Evolutionary conservation across 305 asterid genomes (phyloP).

Genomic region (Andrographis paniculata): DNA sequence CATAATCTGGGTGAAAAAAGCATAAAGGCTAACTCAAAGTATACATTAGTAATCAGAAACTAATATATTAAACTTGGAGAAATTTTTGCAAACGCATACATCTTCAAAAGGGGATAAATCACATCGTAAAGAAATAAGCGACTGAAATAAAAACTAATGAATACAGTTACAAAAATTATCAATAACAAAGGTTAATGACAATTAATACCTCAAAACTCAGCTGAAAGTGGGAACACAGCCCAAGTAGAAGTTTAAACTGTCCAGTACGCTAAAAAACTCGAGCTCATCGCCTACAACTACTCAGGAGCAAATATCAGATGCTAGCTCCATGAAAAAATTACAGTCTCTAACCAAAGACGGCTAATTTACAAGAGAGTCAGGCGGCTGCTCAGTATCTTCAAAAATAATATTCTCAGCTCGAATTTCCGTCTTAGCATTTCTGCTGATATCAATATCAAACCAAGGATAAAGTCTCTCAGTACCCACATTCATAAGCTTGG

Average conservation of each 20-base stretch:
- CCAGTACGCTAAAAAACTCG: background rate
- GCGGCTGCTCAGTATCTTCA: constrained; percentile 22
- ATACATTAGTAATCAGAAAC: background rate
- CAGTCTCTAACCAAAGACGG: constrained; percentile 33
- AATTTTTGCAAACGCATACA: background rate
- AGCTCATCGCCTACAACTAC: constrained; percentile 30
- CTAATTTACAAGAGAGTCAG: constrained; percentile 52
- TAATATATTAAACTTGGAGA: too few relatives aligned
- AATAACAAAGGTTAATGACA: constrained; percentile 24
- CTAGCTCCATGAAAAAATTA: constrained; percentile 37
- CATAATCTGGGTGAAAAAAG: too few relatives aligned
- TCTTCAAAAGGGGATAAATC: background rate
- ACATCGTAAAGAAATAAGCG: background rate
- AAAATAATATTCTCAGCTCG: constrained; percentile 32
- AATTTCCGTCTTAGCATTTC: constrained; percentile 26
- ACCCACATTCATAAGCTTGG: constrained; percentile 27
- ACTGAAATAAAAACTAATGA: constrained; percentile 16
- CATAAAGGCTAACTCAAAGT: too few relatives aligned
- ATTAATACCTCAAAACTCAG: constrained; percentile 25
- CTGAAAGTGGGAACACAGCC: background rate
- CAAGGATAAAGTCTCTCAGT: constrained; percentile 24
- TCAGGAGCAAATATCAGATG: constrained; percentile 31
- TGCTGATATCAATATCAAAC: constrained; percentile 34
- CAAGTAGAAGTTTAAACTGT: too few relatives aligned
- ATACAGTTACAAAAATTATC: constrained; percentile 26